Evolutionary conservation across 202 grass and related monocot genomes (phyloP).

Genomic region (Brachypodium distachyon): DNA sequence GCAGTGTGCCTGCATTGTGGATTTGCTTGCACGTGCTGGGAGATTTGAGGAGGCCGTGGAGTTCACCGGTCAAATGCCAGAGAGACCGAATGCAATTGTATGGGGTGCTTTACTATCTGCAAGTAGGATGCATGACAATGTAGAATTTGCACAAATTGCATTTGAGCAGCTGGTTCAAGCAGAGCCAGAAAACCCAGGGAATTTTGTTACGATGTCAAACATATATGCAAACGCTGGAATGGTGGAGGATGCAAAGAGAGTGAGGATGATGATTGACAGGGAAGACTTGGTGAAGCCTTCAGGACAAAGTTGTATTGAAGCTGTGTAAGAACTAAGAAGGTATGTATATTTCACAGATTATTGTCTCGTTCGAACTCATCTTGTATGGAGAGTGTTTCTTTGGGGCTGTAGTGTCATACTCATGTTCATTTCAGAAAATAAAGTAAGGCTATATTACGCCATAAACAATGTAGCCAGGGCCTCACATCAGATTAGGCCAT

Average conservation of each 20-base stretch:
- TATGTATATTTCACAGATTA: not conserved
- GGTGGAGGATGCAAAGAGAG: constrained; percentile 49
- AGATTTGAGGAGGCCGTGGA: constrained; percentile 42
- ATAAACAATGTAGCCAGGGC: not conserved
- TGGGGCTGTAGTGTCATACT: not conserved
- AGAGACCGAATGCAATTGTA: constrained; percentile 34
- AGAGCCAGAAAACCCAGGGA: constrained; percentile 64
- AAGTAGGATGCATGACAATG: constrained; percentile 41
- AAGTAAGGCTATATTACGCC: not conserved
- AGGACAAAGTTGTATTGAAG: constrained; percentile 39
- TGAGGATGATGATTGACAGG: constrained; percentile 56
- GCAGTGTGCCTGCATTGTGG: constrained; percentile 59
- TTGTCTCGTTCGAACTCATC: not conserved
- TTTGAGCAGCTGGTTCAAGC: constrained; percentile 55
- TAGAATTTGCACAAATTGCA: constrained; percentile 50
- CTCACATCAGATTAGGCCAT: not conserved
- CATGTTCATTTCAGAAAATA: not conserved
- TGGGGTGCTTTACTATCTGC: constrained; percentile 62
- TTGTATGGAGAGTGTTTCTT: not conserved
- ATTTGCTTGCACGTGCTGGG: constrained; percentile 59
- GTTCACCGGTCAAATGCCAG: constrained; percentile 31
- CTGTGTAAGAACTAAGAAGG: not conserved
- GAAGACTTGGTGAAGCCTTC: constrained; percentile 49
- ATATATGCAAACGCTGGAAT: constrained; percentile 52
- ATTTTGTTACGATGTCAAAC: constrained; percentile 76